Evolutionary conservation across 2,329 filamentous ascomycete genomes (phyloP).

Genomic region (Aspergillus sp.): DNA sequence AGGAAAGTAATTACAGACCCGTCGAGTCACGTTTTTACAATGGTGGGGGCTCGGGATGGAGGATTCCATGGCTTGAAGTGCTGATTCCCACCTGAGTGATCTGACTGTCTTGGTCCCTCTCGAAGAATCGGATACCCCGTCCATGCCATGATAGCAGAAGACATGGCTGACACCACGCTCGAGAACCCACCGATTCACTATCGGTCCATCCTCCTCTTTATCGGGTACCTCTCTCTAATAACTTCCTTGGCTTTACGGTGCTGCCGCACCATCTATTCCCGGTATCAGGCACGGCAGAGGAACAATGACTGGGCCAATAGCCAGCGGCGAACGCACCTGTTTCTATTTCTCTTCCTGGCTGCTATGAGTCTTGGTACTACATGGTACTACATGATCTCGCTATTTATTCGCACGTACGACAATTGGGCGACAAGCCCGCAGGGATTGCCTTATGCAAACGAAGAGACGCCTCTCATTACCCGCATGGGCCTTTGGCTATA

Average conservation of each 20-base stretch:
- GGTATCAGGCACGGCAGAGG: neutral
- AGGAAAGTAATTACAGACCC: too few relatives aligned
- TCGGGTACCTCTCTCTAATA: constrained; percentile 2
- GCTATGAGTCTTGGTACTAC: constrained; percentile 47
- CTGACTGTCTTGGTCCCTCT: neutral
- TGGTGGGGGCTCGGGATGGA: too few relatives aligned
- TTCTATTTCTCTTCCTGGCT: constrained; percentile 43
- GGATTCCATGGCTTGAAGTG: too few relatives aligned
- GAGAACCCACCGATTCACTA: neutral
- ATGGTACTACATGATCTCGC: constrained; percentile 45
- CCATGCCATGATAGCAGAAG: neutral
- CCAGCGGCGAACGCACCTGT: neutral
- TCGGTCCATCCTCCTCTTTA: neutral
- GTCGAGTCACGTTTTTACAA: too few relatives aligned
- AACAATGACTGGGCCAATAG: neutral
- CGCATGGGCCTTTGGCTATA: constrained; percentile 53
- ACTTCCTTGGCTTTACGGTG: neutral
- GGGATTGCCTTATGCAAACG: constrained; percentile 1
- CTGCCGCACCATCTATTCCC: neutral
- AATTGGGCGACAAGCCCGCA: constrained; percentile 43
- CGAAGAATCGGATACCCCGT: too few relatives aligned
- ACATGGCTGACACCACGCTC: neutral
- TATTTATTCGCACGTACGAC: constrained; percentile 51
- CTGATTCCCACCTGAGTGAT: too few relatives aligned
- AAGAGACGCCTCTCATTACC: constrained; percentile 26